Percentiles rank a stretch among this genome's conserved stretches.
Conservation (phyloP, 441 rosid genomes). For the Lepidium campestre region DNA sequence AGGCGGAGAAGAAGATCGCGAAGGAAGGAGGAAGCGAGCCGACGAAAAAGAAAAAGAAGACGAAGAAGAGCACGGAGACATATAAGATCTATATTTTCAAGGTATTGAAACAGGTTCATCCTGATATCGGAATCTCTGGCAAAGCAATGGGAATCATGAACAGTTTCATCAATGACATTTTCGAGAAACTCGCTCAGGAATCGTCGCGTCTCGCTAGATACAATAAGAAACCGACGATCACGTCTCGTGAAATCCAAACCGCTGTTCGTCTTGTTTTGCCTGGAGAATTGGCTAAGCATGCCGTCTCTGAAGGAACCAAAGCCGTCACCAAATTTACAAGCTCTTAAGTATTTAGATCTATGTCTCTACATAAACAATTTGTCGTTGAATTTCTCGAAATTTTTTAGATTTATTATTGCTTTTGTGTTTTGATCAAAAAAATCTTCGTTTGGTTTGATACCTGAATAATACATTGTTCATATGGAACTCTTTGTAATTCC, state of each 20-base stretch:
- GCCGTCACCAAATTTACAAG: conserved; percentile 53
- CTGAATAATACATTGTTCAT: not conserved
- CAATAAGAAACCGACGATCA: conserved; percentile 48
- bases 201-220: conserved; percentile 41
- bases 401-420: not conserved
- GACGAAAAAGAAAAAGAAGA: conserved; percentile 39
- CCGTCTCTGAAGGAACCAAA: conserved; percentile 46
- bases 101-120: conserved; percentile 52
- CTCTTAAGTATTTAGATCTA: conserved; percentile 19
- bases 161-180: conserved; percentile 44
- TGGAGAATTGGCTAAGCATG: conserved; percentile 45
- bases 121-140: conserved; percentile 47
- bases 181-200: conserved; percentile 44
- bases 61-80: conserved; percentile 48
- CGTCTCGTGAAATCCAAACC: conserved; percentile 49
- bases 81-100: conserved; percentile 62
- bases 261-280: conserved; percentile 43
- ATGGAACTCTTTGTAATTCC: not conserved
- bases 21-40: conserved; percentile 40
- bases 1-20: conserved; percentile 49
- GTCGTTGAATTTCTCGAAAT: not conserved
- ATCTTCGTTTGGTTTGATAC: not conserved
- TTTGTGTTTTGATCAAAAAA: not conserved
- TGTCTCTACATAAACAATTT: too few species aligned
- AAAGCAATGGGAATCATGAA: conserved; percentile 48